Percentiles rank a stretch among this genome's conserved stretches.
phyloP scores from a whole-genome alignment of 257 asterid species.

The Solanum habrochaites region DNA sequence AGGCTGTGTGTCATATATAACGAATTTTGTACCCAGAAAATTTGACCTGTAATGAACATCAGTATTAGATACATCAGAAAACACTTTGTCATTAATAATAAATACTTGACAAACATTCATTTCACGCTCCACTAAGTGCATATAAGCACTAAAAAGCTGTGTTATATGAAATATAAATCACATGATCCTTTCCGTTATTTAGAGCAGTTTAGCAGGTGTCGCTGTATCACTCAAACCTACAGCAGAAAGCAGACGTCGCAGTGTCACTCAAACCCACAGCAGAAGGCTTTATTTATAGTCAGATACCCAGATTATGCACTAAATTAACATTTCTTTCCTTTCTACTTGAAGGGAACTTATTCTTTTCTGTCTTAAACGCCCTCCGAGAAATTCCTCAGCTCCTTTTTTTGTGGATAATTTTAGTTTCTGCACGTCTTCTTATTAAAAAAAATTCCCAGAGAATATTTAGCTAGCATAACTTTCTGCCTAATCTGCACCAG shows the following conservation, averaged over 20 bases:
- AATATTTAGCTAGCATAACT: neutral
- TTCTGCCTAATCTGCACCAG: neutral
- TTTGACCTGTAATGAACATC: slow-evolving; percentile 37
- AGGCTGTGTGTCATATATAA: slow-evolving; percentile 78
- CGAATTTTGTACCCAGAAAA: slow-evolving; percentile 87
- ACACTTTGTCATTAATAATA: neutral
- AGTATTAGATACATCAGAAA: neutral
- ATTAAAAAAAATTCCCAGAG: neutral
- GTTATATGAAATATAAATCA: neutral
- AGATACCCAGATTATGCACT: neutral
- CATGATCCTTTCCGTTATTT: neutral
- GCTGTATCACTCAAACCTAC: neutral
- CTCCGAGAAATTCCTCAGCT: neutral
- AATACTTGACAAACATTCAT: neutral
- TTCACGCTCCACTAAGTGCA: neutral
- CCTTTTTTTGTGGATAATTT: neutral
- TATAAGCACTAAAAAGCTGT: neutral
- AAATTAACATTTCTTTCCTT: neutral
- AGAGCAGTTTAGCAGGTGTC: neutral
- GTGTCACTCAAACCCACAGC: neutral
- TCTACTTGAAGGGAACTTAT: neutral
- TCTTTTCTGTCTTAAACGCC: neutral
- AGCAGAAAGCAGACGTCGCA: neutral
- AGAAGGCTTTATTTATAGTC: neutral
- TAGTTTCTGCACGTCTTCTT: neutral